Base-by-base conservation (phyloP, 2,329 filamentous ascomycete species). In the Botrytis sinoallii region DNA sequence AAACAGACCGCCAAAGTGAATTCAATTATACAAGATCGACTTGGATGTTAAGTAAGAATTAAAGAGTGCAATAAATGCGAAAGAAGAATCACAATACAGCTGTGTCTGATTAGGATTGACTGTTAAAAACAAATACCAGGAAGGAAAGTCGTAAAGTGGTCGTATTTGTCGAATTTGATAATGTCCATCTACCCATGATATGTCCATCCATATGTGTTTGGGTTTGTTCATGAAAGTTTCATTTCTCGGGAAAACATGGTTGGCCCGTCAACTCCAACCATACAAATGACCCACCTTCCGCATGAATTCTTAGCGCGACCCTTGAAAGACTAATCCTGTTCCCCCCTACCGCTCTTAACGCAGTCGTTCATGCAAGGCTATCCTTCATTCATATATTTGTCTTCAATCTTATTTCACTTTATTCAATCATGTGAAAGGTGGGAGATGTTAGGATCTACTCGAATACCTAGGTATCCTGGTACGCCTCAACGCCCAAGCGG, bases 1-100 rank as follows among this genome's bases (percentile, higher is more conserved):
- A 44, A 71, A 71, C 70, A 71, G 59, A 67, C 65, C 65, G 65
- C 65, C 65, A 29, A 67, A 55, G 46, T 55, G 46, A 67, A 29
- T 55, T n/a, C 65, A 29, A 40, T 38, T 65, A 42, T 32, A 46
- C 46, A 22, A 29, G 46, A 29, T 67, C 22, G 32, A 38, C 46
- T 35, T 40, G 44, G 38, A 20, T 20, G n/a, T 55, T 20, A 32
- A 40, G 46, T 29, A 55, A 67, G 46, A n/a, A 67, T 55, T n/a
- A 52, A 29, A 40, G 22, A 38, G 20, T 4, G 22, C 14, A 55
- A 52, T 46, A 7, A 46, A 32, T 44, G 40, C 16, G 18, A 6
- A 44, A 32, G 40, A 65, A 65, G 38, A 32, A 65, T 46, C n/a
- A 44, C n/a, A 65, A 46, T 61, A 65, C n/a, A 14, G 64, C 22